Conservation (phyloP, 768 basidiomycete species). For the Xanthoconium purpureum region DNA sequence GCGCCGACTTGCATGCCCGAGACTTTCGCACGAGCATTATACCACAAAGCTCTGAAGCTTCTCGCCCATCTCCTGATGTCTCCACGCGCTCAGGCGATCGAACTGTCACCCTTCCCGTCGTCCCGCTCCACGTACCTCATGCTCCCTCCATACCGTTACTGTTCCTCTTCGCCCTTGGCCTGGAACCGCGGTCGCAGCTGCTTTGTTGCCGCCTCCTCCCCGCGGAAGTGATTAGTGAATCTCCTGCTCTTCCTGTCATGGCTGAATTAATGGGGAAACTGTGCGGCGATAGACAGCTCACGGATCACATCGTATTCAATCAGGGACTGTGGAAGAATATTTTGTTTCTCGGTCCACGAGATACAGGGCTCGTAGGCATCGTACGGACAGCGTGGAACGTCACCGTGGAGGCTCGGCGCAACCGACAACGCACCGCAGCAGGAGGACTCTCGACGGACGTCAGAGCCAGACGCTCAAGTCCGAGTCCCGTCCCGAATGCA, state of each 20-base stretch:
- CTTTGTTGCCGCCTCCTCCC: slow-evolving; percentile 57
- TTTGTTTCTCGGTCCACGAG: slow-evolving; percentile 49
- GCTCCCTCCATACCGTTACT: slow-evolving; percentile 52
- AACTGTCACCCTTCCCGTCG: slow-evolving; percentile 50
- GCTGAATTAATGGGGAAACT: slow-evolving; percentile 44
- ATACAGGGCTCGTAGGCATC: slow-evolving; percentile 44
- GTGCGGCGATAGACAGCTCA: slow-evolving; percentile 36
- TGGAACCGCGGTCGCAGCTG: slow-evolving; percentile 46
- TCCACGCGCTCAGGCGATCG: slow-evolving; percentile 21
- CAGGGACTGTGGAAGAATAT: slow-evolving; percentile 69
- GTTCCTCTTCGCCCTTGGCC: slow-evolving; percentile 54
- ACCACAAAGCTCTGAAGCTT: slow-evolving; percentile 32
- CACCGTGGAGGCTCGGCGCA: slow-evolving; percentile 58
- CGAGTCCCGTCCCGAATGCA: slow-evolving; percentile 10
- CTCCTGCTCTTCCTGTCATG: slow-evolving; percentile 61
- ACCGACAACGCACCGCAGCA: slow-evolving; percentile 20
- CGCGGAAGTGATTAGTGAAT: slow-evolving; percentile 47
- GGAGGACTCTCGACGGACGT: slow-evolving; percentile 15
- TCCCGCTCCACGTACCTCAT: slow-evolving; percentile 49
- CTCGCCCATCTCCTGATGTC: slow-evolving; percentile 32
- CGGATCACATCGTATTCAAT: slow-evolving; percentile 37
- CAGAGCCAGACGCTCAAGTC: slow-evolving; percentile 4
- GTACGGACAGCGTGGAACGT: slow-evolving; percentile 70
- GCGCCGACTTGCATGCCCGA: slow-evolving; percentile 44
- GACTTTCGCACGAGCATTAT: slow-evolving; percentile 37